Conservation (phyloP, 208 protist species). For the Wallacemonas sp. region DNA sequence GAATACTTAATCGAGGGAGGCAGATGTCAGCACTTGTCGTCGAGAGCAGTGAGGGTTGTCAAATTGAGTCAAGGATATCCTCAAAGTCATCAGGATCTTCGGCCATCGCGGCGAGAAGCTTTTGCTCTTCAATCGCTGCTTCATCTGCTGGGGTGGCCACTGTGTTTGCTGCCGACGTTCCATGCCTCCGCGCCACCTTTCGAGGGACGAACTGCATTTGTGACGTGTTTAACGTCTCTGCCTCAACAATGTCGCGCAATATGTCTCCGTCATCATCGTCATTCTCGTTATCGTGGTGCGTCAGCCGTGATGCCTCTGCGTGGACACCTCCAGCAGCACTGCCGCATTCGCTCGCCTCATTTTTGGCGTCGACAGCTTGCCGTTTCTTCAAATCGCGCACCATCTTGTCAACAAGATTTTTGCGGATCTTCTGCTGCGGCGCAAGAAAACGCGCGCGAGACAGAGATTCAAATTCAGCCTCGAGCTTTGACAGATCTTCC, state of each 20-base stretch:
- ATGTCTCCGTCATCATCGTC: neutral
- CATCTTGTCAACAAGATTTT: conserved; percentile 58
- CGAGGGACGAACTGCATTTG: conserved; percentile 1
- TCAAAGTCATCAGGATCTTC: conserved; percentile 40
- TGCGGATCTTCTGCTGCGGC: conserved; percentile 71
- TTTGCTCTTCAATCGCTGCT: conserved; percentile 39
- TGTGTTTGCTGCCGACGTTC: neutral
- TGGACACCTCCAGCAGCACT: no score
- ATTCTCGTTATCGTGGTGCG: neutral
- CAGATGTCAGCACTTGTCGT: no score
- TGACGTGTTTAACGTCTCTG: neutral
- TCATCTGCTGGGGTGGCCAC: conserved; percentile 13
- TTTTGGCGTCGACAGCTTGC: no score
- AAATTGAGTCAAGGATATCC: conserved; percentile 55
- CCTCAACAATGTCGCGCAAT: neutral
- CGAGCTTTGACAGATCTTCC: conserved; percentile 46
- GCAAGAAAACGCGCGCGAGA: conserved; percentile 50
- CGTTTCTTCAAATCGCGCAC: conserved; percentile 24
- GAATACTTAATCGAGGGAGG: no score
- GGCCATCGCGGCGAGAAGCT: conserved; percentile 27
- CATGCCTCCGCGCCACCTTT: conserved; percentile 13
- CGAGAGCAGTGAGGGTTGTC: no score
- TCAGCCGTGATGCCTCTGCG: neutral
- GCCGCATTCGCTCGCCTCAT: no score
- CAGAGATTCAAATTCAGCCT: conserved; percentile 47